Percentiles rank a stretch among this genome's conserved stretches.
phyloP scores from a whole-genome alignment of 306 rosid genomes.

The Vigna radiata region DNA sequence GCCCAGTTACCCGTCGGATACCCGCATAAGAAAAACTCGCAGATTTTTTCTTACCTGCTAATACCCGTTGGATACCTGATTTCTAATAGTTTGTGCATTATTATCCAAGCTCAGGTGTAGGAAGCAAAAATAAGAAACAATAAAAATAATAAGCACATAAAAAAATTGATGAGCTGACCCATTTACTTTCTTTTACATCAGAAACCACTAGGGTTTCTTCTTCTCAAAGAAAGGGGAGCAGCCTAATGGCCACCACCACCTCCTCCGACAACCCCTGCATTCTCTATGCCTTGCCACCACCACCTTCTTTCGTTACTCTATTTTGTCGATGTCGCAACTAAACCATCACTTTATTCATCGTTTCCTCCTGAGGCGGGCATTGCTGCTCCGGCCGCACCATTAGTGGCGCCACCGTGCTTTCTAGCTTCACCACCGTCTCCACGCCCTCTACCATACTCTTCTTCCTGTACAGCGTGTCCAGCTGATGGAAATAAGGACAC shows the following conservation, averaged over 20 bases:
- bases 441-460: slow-evolving; percentile 47
- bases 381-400: slow-evolving; percentile 96
- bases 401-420: slow-evolving; percentile 58
- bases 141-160: too few species aligned
- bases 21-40: too few species aligned
- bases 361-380: slow-evolving; percentile 74
- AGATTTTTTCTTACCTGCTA: too few species aligned
- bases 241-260: background rate
- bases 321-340: slow-evolving; percentile 47
- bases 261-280: slow-evolving; percentile 50
- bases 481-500: slow-evolving; percentile 74
- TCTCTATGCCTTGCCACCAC: slow-evolving; percentile 36
- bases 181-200: too few species aligned
- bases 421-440: slow-evolving; percentile 21
- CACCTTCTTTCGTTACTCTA: slow-evolving; percentile 25
- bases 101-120: too few species aligned
- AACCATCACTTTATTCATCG: slow-evolving; percentile 45
- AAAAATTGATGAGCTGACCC: too few species aligned
- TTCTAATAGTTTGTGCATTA: too few species aligned
- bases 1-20: too few species aligned
- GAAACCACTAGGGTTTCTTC: too few species aligned
- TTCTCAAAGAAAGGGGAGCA: too few species aligned
- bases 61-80: too few species aligned
- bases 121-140: too few species aligned
- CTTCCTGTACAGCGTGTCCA: slow-evolving; percentile 75